A percentile compares a stretch with the other conserved stretches of the same genome.
Conservation (phyloP, 1,284 basidiomycete genomes). For the Apiotrichum mycotoxinovorans region DNA sequence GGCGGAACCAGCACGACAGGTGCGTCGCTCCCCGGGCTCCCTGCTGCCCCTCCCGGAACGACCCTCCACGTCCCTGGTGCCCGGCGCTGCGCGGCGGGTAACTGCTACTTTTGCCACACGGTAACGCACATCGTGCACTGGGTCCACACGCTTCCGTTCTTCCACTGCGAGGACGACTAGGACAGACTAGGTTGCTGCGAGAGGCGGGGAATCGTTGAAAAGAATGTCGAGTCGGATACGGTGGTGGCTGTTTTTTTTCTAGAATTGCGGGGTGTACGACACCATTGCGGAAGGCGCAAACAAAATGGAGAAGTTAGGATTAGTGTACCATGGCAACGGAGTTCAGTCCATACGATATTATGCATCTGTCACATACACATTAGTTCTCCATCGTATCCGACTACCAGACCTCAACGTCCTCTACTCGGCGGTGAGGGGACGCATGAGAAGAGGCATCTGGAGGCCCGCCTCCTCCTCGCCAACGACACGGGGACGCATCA, state of each 20-base stretch:
- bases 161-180: background rate
- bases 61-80: background rate
- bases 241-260: too few species aligned
- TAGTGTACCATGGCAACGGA: too few species aligned
- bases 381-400: background rate
- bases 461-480: conserved; percentile 41
- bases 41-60: background rate
- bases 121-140: background rate
- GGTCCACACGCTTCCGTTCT: background rate
- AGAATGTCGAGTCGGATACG: too few species aligned
- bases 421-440: background rate
- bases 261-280: too few species aligned
- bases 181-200: too few species aligned
- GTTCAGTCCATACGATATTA: background rate
- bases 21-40: background rate
- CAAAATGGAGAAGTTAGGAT: background rate
- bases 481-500: conserved; percentile 45
- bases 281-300: too few species aligned
- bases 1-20: background rate
- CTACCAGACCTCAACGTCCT: background rate
- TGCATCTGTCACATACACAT: background rate
- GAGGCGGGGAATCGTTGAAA: too few species aligned
- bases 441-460: conserved; percentile 46
- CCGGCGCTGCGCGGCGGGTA: background rate
- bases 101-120: background rate